Percentiles rank a stretch among this genome's conserved stretches.
These are phyloP conservation scores for Boletus fagicola DNA, from an alignment of 768 basidiomycete genomes.

Conservation along the genomic window DNA sequence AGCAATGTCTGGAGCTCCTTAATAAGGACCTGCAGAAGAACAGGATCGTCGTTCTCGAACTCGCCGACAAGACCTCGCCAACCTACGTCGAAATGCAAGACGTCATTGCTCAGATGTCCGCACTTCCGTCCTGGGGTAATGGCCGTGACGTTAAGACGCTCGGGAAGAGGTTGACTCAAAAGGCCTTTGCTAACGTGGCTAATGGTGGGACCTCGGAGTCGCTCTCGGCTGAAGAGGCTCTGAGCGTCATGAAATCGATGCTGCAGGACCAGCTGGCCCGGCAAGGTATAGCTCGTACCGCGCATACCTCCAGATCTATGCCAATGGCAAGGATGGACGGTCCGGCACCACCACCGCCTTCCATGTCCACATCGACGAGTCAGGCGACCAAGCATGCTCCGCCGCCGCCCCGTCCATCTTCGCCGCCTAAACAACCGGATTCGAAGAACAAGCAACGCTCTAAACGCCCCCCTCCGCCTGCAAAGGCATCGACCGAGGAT, in stretches of 20 bases:
- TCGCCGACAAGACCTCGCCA: conserved; percentile 22
- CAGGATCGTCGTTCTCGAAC: conserved; percentile 36
- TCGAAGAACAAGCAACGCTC: background rate
- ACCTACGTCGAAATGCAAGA: conserved; percentile 33
- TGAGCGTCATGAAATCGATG: conserved; percentile 27
- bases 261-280: conserved; percentile 25
- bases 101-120: conserved; percentile 42
- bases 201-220: conserved; percentile 17
- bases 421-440: background rate
- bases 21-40: conserved; percentile 46
- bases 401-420: conserved; percentile 20
- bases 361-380: conserved; percentile 17
- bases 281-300: conserved; percentile 7
- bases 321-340: conserved; percentile 24
- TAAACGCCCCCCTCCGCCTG: background rate
- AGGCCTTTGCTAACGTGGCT: conserved; percentile 35
- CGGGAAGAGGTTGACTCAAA: conserved; percentile 45
- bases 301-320: background rate
- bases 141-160: conserved; percentile 62
- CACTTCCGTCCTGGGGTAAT: conserved; percentile 63
- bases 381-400: conserved; percentile 22
- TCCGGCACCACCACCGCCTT: conserved; percentile 21
- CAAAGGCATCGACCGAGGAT: background rate
- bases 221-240: conserved; percentile 30
- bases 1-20: conserved; percentile 53